Evolutionary conservation across 768 basidiomycete genomes (phyloP), one percentile per base, ranked within the genome.

Genomic region (Podaxis sp.): DNA sequence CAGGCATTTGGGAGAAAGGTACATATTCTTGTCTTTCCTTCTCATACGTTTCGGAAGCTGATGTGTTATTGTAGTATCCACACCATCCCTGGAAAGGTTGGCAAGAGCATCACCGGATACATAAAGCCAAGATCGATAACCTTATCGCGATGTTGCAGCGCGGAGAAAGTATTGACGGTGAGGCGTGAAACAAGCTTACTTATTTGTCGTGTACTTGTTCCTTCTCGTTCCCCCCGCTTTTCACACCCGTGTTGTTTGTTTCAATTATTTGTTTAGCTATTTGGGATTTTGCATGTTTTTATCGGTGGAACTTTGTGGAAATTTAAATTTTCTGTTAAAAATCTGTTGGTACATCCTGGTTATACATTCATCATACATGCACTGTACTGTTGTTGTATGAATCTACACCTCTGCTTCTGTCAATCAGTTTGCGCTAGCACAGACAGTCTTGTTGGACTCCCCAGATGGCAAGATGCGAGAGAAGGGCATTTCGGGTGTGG

Each of bases 31-130:
- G 56, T 60, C 49, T 26, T 22, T 55, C 51, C 7, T 63, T 24
- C 63, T 49, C 62, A 24, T 46, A 46, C 57, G 53, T 60, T 46
- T 64, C 46, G 56, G 33, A 4, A n/a, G 8, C 58, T 57, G 15
- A 20, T 56, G 24, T 37, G 41, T 22, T 63, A 22, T 56, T 53
- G 17, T 68, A 95, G 92, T 82, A 93, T 73, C 85, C 91, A 1
- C 90, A 93, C 71, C 93, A 95, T 77, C 93, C 93, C 2, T 95
- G 93, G 93, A 95, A 95, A 72, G 93, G 93, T 13, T 95, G 93
- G 93, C 93, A 95, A 73, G 93, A 95, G 69, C 93, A 94, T 71
- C 88, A 93, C 71, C 84, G 93, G 48, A 92, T 93, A 68, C 93
- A 94, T 72, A 94, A 93, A 70, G 81, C 85, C 12, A 92, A 91